phyloP scores from a whole-genome alignment of 441 rosid species.

The Pelargonium australe region DNA sequence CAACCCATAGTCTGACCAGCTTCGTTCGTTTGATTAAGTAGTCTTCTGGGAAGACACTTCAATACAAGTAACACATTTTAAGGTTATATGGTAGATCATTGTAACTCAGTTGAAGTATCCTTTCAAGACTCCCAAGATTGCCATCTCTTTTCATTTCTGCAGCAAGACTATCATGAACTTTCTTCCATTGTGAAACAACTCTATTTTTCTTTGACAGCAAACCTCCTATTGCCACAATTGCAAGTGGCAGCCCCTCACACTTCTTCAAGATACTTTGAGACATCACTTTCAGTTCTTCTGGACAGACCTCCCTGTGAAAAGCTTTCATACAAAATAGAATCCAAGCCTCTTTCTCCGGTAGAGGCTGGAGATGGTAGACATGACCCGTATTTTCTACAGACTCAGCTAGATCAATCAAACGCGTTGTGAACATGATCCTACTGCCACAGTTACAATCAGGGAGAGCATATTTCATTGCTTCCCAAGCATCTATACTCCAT shows the following conservation, averaged over 20 bases:
- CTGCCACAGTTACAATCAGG: constrained; percentile 27
- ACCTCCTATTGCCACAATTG: constrained; percentile 20
- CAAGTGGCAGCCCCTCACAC: constrained; percentile 19
- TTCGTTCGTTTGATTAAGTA: constrained; percentile 13
- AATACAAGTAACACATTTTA: constrained; percentile 15
- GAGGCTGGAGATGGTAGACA: constrained; percentile 26
- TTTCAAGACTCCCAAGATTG: constrained; percentile 13
- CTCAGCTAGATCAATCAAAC: constrained; percentile 23
- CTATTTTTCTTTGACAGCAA: constrained; percentile 10
- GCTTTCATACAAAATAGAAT: constrained; percentile 26
- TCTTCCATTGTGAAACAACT: constrained; percentile 1
- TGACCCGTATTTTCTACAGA: constrained; percentile 22
- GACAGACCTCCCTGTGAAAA: neutral
- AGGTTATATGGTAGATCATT: constrained; percentile 18
- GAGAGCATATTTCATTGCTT: constrained; percentile 29
- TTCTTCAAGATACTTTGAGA: constrained; percentile 17
- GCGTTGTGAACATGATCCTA: constrained; percentile 32
- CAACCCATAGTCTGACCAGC: constrained; percentile 15
- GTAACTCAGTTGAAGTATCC: constrained; percentile 13
- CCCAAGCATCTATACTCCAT: constrained; percentile 23
- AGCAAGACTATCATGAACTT: neutral
- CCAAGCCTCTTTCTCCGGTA: constrained; percentile 29
- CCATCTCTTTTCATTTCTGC: constrained; percentile 16
- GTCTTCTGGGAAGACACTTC: constrained; percentile 16
- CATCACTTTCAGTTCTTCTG: constrained; percentile 14